Evolutionary conservation across 2,329 filamentous ascomycete species (phyloP), one percentile per base, ranked within the genome.

Genomic region (Aaosphaeria pasadenensis): DNA sequence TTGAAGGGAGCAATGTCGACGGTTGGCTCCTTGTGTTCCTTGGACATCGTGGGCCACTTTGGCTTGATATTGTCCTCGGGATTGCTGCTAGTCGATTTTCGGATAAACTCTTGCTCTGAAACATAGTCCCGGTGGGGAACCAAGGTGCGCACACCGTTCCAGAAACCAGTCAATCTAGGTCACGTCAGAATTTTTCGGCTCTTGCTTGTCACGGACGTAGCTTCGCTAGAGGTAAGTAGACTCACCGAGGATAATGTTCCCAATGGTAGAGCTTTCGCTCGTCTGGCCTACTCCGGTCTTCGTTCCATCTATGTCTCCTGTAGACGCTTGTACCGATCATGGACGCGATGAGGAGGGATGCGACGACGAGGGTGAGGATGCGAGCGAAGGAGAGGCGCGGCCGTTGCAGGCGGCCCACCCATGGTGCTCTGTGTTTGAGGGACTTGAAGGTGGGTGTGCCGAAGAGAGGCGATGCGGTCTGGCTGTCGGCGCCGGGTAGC

Each of bases 91-190:
- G 63, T 46, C 56, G 70, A 63, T 57, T 62, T 65, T 57, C 72
- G 73, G 56, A 74, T 70, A 38, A 49, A 66, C 46, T 69, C 58
- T 56, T 78, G 76, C 60, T 77, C 74, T 4, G 73, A 70, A 30
- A 69, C 63, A 56, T 67, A 74, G 44, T 77, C 66, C 30, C 60
- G 58, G 43, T 59, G 65, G 3, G 72, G 67, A 24, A 77, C 74
- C 11, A 78, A 61, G 24, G 70, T 76, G 44, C 73, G 67, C 35
- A 78, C 65, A 45, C 76, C 76, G 44, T 75, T 77, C 63, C 74
- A 78, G 58, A 72, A 77, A 39, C 73, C 74, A 50, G 71, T 70
- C 43, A 78, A 53, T 41, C 72, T 74, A 53, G n/a, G 5, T 11
- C 41, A 29, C 41, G 41, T 44, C 32, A 36, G 30, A 11, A 28